A percentile compares a stretch with the other conserved stretches of the same genome.
These are phyloP conservation scores for Euclidium syriacum DNA, from an alignment of 345 rosid species.

Conservation along the genomic window DNA sequence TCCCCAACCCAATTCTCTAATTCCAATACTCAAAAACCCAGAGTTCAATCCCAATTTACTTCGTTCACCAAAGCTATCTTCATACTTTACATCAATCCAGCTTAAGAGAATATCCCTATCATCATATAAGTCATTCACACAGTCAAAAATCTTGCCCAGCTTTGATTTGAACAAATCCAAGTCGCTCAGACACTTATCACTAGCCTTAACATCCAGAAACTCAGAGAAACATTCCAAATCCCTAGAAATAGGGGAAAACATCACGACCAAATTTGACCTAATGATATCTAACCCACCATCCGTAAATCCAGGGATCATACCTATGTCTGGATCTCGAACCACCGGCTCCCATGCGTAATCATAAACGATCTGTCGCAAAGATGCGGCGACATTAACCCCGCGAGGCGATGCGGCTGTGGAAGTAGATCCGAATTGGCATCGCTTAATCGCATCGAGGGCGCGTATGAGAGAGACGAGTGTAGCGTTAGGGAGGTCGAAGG, in stretches of 20 bases:
- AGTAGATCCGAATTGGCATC: background rate
- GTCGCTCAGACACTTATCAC: slow-evolving; percentile 35
- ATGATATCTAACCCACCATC: slow-evolving; percentile 23
- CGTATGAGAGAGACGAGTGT: slow-evolving; percentile 49
- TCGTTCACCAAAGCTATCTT: slow-evolving; percentile 18
- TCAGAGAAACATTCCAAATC: slow-evolving; percentile 35
- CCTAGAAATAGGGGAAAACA: slow-evolving; percentile 56
- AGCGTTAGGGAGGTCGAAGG: slow-evolving; percentile 53
- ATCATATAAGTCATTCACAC: slow-evolving; percentile 53
- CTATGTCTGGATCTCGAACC: slow-evolving; percentile 35
- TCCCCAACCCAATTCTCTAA: slow-evolving; percentile 81
- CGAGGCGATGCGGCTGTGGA: slow-evolving; percentile 15
- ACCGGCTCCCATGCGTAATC: slow-evolving; percentile 78
- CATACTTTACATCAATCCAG: slow-evolving; percentile 67
- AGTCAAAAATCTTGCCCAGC: slow-evolving; percentile 42
- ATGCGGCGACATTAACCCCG: slow-evolving; percentile 47
- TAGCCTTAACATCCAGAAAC: slow-evolving; percentile 41
- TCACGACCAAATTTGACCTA: slow-evolving; percentile 66
- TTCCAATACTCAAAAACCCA: slow-evolving; percentile 42
- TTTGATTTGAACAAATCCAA: slow-evolving; percentile 32
- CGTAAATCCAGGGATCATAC: slow-evolving; percentile 30
- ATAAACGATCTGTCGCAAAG: slow-evolving; percentile 68
- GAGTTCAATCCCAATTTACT: slow-evolving; percentile 21
- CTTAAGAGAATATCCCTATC: slow-evolving; percentile 69
- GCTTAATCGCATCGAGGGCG: slow-evolving; percentile 26